phyloP scores from a whole-genome alignment of 352 stramenopile species.

The Pseudoperonospora humuli region DNA sequence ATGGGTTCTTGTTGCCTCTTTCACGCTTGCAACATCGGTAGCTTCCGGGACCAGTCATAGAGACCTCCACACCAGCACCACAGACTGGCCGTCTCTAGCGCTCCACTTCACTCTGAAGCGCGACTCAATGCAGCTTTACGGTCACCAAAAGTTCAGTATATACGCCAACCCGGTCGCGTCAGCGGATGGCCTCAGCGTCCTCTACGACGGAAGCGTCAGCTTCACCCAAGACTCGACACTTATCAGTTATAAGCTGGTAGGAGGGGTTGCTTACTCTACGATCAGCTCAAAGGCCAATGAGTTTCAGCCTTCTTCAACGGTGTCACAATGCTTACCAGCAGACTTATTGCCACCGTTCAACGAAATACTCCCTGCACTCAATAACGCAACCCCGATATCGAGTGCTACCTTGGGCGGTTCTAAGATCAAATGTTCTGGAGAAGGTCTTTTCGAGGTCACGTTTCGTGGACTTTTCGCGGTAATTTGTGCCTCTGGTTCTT shows the following conservation, averaged over 20 bases:
- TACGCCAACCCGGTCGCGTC: constrained; percentile 31
- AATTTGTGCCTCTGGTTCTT: constrained; percentile 19
- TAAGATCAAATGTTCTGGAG: constrained; percentile 24
- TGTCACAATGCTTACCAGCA: constrained; percentile 16
- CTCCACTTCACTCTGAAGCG: constrained; percentile 38
- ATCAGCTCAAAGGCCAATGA: constrained; percentile 5
- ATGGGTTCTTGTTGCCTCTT: too few species aligned
- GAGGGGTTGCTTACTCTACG: constrained; percentile 28
- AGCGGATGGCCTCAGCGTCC: constrained; percentile 15
- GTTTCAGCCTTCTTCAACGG: constrained; percentile 3
- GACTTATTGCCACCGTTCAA: constrained; percentile 23
- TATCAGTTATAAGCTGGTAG: constrained; percentile 26
- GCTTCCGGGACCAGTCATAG: too few species aligned
- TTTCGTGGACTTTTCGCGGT: constrained; percentile 23
- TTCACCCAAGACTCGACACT: constrained; percentile 17
- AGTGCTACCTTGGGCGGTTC: constrained; percentile 7
- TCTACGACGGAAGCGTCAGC: constrained; percentile 29
- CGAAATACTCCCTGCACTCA: constrained; percentile 20
- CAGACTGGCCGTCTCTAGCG: constrained; percentile 29
- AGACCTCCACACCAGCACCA: constrained; percentile 17
- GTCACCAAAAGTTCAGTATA: constrained; percentile 25
- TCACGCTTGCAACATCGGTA: too few species aligned
- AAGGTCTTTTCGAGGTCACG: constrained; percentile 25
- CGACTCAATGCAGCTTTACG: constrained; percentile 27
- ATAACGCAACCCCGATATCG: constrained; percentile 9